Evolutionary conservation across 2,329 filamentous ascomycete genomes (phyloP), one percentile per base, ranked within the genome.

Genomic region (Purpureocillium takamizusanense): DNA sequence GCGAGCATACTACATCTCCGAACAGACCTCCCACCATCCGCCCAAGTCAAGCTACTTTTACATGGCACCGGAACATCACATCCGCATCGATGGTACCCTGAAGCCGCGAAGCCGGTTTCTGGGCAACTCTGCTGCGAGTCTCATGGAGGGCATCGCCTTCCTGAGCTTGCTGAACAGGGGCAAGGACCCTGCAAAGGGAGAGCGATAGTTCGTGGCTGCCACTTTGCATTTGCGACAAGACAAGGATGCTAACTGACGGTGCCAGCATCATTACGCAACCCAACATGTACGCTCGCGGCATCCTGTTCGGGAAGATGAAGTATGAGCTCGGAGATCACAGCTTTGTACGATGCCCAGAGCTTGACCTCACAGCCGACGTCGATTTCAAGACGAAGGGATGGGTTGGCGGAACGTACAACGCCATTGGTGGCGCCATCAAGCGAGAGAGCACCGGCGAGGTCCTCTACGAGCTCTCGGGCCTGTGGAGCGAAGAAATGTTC

Each of bases 41-140:
- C 92, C 92, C 21, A 98, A 98, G 67, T 97, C 90, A 34, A 95
- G 88, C 63, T 98, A 98, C 68, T 98, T 98, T 62, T 98, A 95
- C 67, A 89, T 95, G 81, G 89, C 86, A 0, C 92, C 92, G 3
- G 81, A 94, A 39, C 87, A 97, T 56, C 70, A 94, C 55, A 94
- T 98, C 50, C 80, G 92, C 40, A 94, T 98, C 52, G 92, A 98
- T 54, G 92, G 92, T 15, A 94, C 87, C 4, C 70, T 98, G 49
- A 97, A 97, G 60, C 92, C 92, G 2, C 78, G 89, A 51, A 95
- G 89, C 64, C 94, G 83, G 56, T 98, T 98, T 55, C 66, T 98
- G 31, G 92, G 92, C 37, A 98, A 98, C 64, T 98, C 92, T 3
- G 92, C 92, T 1, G 92, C 90, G 31, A 97, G 90, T 63, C 71